phyloP scores from a whole-genome alignment of 1,284 basidiomycete genomes.

The Trichosporon inkin region DNA sequence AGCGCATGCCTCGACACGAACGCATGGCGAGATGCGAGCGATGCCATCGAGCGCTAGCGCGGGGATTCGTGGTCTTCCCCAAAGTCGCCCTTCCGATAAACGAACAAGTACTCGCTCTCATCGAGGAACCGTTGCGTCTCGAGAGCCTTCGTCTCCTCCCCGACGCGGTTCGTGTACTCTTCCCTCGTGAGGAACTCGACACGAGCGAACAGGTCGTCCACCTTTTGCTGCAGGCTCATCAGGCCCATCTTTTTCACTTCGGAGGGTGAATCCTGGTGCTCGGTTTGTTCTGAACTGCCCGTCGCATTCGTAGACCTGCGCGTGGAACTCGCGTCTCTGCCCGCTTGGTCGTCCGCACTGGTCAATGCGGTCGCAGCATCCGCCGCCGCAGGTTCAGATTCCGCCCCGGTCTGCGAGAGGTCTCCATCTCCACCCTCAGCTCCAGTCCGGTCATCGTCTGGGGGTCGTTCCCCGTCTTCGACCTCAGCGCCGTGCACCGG shows the following conservation, averaged over 20 bases:
- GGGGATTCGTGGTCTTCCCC: background rate
- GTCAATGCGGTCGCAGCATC: too few species aligned
- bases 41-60: background rate
- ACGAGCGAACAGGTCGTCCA: background rate
- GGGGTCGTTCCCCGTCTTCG: too few species aligned
- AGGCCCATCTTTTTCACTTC: background rate
- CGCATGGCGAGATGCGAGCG: background rate
- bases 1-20: too few species aligned
- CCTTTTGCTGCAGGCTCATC: background rate
- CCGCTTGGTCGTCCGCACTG: too few species aligned
- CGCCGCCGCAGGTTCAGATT: too few species aligned
- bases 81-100: too few species aligned
- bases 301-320: background rate
- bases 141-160: background rate
- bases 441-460: too few species aligned
- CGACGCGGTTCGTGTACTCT: background rate
- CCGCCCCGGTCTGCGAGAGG: too few species aligned
- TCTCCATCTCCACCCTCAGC: too few species aligned
- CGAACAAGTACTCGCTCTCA: background rate
- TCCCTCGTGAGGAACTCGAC: background rate
- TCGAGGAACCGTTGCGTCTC: background rate
- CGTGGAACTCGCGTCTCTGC: too few species aligned
- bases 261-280: background rate
- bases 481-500: too few species aligned
- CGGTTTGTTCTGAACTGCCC: background rate